These are phyloP conservation scores for Arthroderma sp. DNA, from an alignment of 2,329 filamentous ascomycete species.

Conservation along the genomic window DNA sequence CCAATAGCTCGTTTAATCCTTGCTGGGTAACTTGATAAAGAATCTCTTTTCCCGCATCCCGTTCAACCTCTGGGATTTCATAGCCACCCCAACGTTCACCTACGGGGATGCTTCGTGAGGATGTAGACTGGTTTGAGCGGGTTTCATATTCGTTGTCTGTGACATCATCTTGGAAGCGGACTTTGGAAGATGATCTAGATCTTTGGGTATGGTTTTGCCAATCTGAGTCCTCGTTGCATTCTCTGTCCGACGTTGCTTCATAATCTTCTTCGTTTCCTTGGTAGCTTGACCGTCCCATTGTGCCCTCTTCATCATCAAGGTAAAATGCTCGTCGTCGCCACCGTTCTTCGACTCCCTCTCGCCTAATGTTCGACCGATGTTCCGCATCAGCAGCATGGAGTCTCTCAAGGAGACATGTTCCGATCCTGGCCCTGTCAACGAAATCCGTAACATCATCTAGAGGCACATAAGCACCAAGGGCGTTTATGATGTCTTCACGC, in stretches of 20 bases:
- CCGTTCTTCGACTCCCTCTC: constrained; percentile 48
- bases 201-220: constrained; percentile 36
- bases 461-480: constrained; percentile 32
- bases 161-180: constrained; percentile 61
- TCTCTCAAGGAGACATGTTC: constrained; percentile 28
- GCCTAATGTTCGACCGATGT: constrained; percentile 27
- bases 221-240: constrained; percentile 19
- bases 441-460: constrained; percentile 33
- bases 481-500: constrained; percentile 31
- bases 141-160: constrained; percentile 55
- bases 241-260: constrained; percentile 40
- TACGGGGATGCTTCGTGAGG: constrained; percentile 54
- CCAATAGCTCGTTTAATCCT: constrained; percentile 82
- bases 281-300: constrained; percentile 51
- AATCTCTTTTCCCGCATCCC: constrained; percentile 74
- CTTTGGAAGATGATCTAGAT: constrained; percentile 67
- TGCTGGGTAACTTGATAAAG: constrained; percentile 86
- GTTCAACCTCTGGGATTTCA: constrained; percentile 67
- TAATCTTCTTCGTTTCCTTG: constrained; percentile 36
- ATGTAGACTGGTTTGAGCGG: constrained; percentile 59
- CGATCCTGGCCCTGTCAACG: constrained; percentile 31
- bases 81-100: constrained; percentile 64
- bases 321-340: constrained; percentile 73
- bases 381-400: constrained; percentile 24
- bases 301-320: constrained; percentile 72